Conservation (phyloP, 345 rosid species). For the Melastoma malabathricum region DNA sequence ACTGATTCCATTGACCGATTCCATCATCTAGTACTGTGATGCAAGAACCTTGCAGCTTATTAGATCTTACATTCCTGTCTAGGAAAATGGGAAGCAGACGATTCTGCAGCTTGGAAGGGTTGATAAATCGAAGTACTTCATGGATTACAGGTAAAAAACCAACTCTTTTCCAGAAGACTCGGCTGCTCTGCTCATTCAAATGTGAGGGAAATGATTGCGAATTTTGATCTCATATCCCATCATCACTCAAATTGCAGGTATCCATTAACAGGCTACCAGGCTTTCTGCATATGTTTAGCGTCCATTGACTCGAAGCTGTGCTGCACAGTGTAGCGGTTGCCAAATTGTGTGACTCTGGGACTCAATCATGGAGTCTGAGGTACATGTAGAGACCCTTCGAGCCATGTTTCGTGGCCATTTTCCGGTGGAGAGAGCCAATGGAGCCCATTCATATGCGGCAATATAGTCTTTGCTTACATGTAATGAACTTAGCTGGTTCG, state of each 20-base stretch:
- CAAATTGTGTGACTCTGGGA: conserved; percentile 2
- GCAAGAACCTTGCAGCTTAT: no score
- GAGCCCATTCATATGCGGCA: no score
- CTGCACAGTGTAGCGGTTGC: conserved; percentile 37
- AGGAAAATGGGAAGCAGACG: conserved; percentile 61
- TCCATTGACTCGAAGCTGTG: conserved; percentile 87
- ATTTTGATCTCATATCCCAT: background rate
- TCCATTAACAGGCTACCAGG: conserved; percentile 76
- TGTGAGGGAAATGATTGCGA: no score
- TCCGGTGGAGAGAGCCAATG: no score
- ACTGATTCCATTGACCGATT: background rate
- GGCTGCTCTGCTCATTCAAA: background rate
- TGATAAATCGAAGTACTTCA: conserved; percentile 50
- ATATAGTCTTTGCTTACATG: no score
- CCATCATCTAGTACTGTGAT: no score
- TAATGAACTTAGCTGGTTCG: no score
- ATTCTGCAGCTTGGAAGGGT: conserved; percentile 87
- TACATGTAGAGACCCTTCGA: background rate
- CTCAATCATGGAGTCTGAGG: conserved; percentile 43
- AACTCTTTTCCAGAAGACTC: background rate
- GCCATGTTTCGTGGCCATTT: background rate
- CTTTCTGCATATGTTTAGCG: conserved; percentile 81
- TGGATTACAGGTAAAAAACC: conserved; percentile 65
- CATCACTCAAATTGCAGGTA: conserved; percentile 28
- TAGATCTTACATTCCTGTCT: background rate